Percentiles rank a stretch among this genome's conserved stretches.
Conservation (phyloP, 1,284 basidiomycete genomes). For the Puccinia polysora region DNA sequence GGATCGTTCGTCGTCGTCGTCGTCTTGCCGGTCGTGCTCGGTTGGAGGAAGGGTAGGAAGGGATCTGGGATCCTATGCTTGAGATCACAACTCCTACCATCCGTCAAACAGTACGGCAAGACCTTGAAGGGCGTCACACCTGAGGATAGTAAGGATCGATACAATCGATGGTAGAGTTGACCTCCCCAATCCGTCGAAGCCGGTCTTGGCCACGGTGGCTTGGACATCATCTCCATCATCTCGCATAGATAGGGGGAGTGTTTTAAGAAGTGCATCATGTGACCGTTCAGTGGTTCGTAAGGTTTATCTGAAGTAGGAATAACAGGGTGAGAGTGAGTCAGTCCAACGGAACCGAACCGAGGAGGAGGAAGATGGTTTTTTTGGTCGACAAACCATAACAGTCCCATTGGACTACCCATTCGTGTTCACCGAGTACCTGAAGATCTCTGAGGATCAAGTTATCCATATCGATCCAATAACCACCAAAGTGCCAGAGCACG, state of each 20-base stretch:
- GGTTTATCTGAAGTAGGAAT: constrained; percentile 63
- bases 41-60: constrained; percentile 57
- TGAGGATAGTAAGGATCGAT: constrained; percentile 69
- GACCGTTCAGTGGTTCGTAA: constrained; percentile 81
- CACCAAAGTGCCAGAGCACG: constrained; percentile 80
- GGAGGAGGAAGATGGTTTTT: no score
- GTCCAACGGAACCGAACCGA: neutral
- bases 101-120: constrained; percentile 85
- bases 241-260: constrained; percentile 90
- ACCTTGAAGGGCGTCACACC: constrained; percentile 77
- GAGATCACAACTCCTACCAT: constrained; percentile 77
- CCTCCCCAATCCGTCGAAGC: constrained; percentile 88
- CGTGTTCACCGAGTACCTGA: constrained; percentile 74
- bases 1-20: no score
- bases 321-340: constrained; percentile 6
- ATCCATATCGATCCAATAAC: constrained; percentile 94
- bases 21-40: neutral
- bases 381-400: constrained; percentile 70
- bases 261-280: constrained; percentile 80
- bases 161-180: constrained; percentile 77
- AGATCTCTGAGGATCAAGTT: constrained; percentile 77
- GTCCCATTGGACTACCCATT: constrained; percentile 89
- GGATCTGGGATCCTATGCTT: constrained; percentile 88
- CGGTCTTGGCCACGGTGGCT: constrained; percentile 65
- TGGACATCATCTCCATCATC: constrained; percentile 80